A percentile compares a stretch with the other conserved stretches of the same genome.
Conservation (phyloP, 2,329 filamentous ascomycete species). For the Fusarium camptoceras region DNA sequence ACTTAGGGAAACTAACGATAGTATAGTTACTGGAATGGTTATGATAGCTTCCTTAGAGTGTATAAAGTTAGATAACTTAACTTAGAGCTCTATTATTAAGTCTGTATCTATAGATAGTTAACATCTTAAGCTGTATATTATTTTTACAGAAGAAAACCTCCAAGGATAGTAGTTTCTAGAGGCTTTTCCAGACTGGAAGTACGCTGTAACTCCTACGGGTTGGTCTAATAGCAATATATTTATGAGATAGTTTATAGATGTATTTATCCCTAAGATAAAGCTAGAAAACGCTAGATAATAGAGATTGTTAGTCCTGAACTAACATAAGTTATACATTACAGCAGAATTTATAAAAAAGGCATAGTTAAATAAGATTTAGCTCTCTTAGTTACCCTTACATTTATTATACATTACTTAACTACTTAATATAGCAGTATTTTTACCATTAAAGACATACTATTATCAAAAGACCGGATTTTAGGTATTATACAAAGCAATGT, state of each 20-base stretch:
- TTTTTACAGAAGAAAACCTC: background rate
- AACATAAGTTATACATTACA: background rate
- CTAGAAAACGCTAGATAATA: rapidly evolving
- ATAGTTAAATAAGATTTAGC: background rate
- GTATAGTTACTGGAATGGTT: background rate
- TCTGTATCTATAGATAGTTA: background rate
- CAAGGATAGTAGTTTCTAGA: background rate
- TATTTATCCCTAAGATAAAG: background rate
- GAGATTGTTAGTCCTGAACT: background rate
- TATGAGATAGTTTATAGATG: background rate
- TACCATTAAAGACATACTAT: background rate
- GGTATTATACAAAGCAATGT: background rate
- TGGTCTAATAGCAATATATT: background rate
- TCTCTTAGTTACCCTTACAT: background rate
- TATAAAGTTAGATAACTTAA: background rate
- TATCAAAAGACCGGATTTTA: background rate
- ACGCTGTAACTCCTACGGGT: background rate
- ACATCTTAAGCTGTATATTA: background rate
- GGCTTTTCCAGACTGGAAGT: background rate
- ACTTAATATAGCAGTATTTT: background rate
- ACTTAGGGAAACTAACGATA: background rate
- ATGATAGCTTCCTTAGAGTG: background rate
- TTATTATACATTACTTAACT: background rate
- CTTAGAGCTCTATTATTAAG: background rate
- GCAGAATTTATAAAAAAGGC: background rate